Conservation (phyloP, 139 green algal species). For the Desmodesmus armatus region DNA sequence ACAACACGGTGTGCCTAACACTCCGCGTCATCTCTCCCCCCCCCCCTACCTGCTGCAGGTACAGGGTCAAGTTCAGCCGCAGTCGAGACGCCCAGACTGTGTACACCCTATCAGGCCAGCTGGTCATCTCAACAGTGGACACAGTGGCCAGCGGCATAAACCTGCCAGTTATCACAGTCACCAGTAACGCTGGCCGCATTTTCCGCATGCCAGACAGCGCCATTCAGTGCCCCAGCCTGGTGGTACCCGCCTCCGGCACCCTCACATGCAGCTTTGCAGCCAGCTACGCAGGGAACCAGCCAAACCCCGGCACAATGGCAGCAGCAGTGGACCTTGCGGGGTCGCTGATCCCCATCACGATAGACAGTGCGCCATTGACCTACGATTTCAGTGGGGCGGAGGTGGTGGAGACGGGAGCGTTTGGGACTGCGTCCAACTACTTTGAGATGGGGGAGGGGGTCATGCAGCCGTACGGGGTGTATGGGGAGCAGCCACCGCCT, state of each 20-base stretch:
- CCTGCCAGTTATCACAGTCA: neutral
- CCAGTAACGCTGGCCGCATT: neutral
- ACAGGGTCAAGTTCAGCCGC: slow-evolving; percentile 16
- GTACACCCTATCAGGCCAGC: slow-evolving; percentile 14
- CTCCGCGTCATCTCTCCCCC: too few species aligned
- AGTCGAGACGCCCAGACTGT: neutral
- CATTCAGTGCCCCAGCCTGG: slow-evolving; percentile 13
- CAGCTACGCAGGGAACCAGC: slow-evolving; percentile 17
- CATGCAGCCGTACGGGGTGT: slow-evolving; percentile 36
- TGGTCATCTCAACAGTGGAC: neutral
- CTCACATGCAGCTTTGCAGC: slow-evolving; percentile 11
- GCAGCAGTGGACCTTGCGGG: neutral
- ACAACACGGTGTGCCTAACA: too few species aligned
- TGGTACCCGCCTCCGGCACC: neutral
- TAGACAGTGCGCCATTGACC: neutral
- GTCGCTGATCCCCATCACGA: neutral
- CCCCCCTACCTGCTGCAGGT: too few species aligned
- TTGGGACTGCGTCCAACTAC: neutral
- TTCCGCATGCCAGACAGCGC: neutral
- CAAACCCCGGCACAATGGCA: neutral
- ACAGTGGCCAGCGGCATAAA: neutral
- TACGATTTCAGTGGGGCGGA: slow-evolving; percentile 18
- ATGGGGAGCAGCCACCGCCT: slow-evolving; percentile 22
- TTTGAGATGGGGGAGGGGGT: slow-evolving; percentile 21
- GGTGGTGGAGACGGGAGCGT: neutral